Evolutionary conservation across 2,329 filamentous ascomycete genomes (phyloP).

Genomic region (Diaporthe destruens): DNA sequence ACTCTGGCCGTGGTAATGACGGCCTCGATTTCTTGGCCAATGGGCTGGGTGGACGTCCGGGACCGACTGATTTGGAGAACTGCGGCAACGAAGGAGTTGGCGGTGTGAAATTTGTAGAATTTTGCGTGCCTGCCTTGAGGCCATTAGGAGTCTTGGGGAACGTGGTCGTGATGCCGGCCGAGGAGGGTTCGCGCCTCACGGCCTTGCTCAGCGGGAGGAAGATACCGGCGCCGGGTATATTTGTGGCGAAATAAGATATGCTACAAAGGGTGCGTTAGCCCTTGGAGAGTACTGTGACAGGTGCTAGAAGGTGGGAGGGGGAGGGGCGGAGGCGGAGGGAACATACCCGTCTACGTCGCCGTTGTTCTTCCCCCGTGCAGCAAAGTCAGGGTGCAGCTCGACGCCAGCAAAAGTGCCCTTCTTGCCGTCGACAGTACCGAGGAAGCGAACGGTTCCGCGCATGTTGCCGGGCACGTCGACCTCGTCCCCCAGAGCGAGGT

Average conservation of each 20-base stretch:
- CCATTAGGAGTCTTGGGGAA: conserved; percentile 75
- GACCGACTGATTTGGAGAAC: conserved; percentile 90
- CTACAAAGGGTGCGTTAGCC: conserved; percentile 54
- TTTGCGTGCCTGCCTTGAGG: conserved; percentile 67
- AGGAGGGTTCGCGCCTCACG: conserved; percentile 72
- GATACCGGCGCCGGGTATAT: conserved; percentile 85
- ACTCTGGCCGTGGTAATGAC: conserved; percentile 89
- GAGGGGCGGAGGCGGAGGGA: conserved; percentile 29
- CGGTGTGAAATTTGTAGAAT: conserved; percentile 72
- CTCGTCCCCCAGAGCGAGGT: conserved; percentile 80
- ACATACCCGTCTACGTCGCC: conserved; percentile 94
- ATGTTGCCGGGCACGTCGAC: conserved; percentile 96
- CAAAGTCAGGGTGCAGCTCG: conserved; percentile 85
- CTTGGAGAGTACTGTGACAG: conserved; percentile 32
- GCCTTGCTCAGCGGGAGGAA: conserved; percentile 91
- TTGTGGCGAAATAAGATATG: conserved; percentile 84
- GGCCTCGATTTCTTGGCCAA: conserved; percentile 78
- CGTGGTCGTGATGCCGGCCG: conserved; percentile 61
- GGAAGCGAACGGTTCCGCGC: conserved; percentile 88
- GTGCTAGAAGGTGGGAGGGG: background rate
- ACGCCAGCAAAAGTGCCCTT: conserved; percentile 93
- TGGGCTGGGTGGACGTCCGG: conserved; percentile 78
- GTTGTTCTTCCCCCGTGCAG: conserved; percentile 89
- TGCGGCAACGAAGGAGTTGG: conserved; percentile 77
- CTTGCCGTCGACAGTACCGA: conserved; percentile 89